phyloP scores from a whole-genome alignment of 2,329 filamentous ascomycete species.

The Monilinia vaccinii-corymbosi region DNA sequence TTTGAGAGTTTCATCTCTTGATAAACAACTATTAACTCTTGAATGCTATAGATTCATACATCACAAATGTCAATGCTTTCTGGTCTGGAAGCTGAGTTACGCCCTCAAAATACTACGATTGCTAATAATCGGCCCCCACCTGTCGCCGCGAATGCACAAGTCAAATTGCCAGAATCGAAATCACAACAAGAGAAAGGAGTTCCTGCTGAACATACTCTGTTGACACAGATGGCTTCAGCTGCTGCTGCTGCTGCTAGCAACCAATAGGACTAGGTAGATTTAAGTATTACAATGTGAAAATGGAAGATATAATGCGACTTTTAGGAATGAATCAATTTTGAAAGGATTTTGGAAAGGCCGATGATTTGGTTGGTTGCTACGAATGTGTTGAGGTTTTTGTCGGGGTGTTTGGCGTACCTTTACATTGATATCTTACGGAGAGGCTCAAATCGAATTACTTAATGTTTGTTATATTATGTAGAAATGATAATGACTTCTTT shows the following conservation, averaged over 20 bases:
- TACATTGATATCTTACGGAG: background rate
- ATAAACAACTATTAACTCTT: background rate
- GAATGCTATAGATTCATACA: background rate
- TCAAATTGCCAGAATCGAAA: background rate
- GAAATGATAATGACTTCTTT: background rate
- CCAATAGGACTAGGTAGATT: background rate
- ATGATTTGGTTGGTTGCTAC: background rate
- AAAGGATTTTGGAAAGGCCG: background rate
- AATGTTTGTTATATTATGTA: background rate
- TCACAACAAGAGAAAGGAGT: background rate
- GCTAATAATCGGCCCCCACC: background rate
- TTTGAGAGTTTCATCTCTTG: too few relatives aligned
- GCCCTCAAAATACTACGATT: background rate
- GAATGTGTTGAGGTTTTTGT: background rate
- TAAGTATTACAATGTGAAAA: background rate
- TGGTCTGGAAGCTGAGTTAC: background rate
- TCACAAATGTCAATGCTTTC: background rate
- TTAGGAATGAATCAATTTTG: background rate
- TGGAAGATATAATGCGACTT: background rate
- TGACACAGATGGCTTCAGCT: constrained; percentile 20
- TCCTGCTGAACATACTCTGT: constrained; percentile 2
- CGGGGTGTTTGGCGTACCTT: background rate
- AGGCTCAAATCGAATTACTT: background rate
- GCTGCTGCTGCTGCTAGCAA: constrained; percentile 14
- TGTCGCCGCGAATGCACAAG: background rate